Evolutionary conservation across 2,329 filamentous ascomycete genomes (phyloP), one percentile per base, ranked within the genome.

Genomic region (Fusarium concolor): DNA sequence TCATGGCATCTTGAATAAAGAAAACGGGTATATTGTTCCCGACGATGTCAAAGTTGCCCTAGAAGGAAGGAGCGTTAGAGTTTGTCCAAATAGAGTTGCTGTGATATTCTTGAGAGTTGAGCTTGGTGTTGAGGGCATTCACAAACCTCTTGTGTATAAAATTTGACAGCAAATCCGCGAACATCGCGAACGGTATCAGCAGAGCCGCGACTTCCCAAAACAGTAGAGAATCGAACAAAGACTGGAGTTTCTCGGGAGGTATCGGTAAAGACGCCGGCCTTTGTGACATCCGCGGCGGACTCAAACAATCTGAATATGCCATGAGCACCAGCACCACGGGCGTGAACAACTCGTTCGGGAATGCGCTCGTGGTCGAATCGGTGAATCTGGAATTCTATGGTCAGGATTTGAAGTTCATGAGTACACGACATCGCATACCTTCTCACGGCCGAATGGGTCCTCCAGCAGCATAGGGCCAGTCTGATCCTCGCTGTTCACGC

Each of bases 151-250:
- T 91, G 81, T 0, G 92, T 94, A 75, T 94, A 94, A 73, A 79
- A 76, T 42, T 79, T 79, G 65, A 92, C 79, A 0, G 92, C 91
- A 67, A 95, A 96, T 2, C 92, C 92, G 37, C 92, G 87, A 3
- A 94, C 90, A 81, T 96, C 92, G n/a, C 92, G 87, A 2, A 94
- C 92, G 0, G 91, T 94, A 75, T 96, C 92, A 8, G 92, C 90
- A 51, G 89, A 92, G 14, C 92, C 92, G 33, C 89, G 85, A 74
- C 88, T 92, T 9, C 91, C 91, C 3, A 92, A 83, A 0, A 93
- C 92, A 0, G 92, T 95, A 0, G 92, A 95, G 77, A 96, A 94
- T 1, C 92, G 89, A 17, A 78, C 15, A 11, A 78, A 78, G 0
- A 78, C 51, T 0, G 76, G 76, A 0, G 76, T 81, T 70, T 90